phyloP scores from a whole-genome alignment of 2,329 filamentous ascomycete genomes.

The Neofusicoccum cordaticola region DNA sequence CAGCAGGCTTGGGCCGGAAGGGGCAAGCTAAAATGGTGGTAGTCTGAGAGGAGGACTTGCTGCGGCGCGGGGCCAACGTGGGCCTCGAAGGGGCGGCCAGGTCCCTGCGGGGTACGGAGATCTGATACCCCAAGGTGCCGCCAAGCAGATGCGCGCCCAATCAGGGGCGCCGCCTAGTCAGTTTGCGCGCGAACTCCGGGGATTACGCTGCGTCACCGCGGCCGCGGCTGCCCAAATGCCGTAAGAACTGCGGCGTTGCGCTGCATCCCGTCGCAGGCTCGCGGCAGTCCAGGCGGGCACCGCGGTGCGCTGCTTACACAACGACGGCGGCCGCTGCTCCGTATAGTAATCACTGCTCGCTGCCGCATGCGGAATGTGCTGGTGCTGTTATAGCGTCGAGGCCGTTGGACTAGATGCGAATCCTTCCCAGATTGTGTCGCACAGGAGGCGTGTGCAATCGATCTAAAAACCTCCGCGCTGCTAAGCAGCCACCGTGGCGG shows the following conservation, averaged over 20 bases:
- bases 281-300: neutral
- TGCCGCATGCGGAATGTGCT: slow-evolving; percentile 8
- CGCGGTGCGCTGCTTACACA: neutral
- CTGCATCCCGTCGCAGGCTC: neutral
- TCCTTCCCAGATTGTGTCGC: too few relatives aligned
- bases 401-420: too few relatives aligned
- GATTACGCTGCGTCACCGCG: neutral
- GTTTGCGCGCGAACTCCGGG: neutral
- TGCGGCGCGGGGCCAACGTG: neutral
- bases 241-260: neutral
- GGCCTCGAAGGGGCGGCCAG: neutral
- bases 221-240: neutral
- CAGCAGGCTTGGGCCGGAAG: neutral
- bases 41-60: neutral
- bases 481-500: too few relatives aligned
- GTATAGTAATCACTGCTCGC: neutral
- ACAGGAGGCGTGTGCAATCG: too few relatives aligned
- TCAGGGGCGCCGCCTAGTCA: neutral
- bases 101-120: slow-evolving; percentile 8
- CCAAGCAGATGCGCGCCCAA: neutral
- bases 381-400: too few relatives aligned
- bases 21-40: neutral
- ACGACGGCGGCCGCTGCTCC: neutral
- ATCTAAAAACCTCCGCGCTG: too few relatives aligned
- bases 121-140: slow-evolving; percentile 8